A percentile compares a stretch with the other conserved stretches of the same genome.
These are phyloP conservation scores for Tulasnella calospora DNA, from an alignment of 768 basidiomycete species.

Conservation along the genomic window DNA sequence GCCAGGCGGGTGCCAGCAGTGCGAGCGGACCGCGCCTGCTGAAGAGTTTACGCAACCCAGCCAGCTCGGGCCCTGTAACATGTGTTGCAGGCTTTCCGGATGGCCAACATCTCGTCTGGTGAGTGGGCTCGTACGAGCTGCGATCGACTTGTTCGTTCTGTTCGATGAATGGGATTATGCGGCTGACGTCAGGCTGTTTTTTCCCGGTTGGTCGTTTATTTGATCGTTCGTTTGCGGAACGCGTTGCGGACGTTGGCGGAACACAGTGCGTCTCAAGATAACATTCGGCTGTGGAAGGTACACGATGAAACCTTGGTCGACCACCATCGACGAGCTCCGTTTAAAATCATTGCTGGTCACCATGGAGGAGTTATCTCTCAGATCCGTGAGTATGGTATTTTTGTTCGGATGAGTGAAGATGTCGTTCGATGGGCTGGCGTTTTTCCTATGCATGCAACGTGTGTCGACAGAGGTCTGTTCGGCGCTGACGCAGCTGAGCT, in stretches of 20 bases:
- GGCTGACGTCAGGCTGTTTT: conserved; percentile 6
- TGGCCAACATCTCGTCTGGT: conserved; percentile 88
- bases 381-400: conserved; percentile 61
- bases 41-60: conserved; percentile 78
- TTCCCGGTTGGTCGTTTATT: neutral
- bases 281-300: conserved; percentile 90
- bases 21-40: conserved; percentile 62
- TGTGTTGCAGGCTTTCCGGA: conserved; percentile 90
- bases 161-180: conserved; percentile 9
- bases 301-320: conserved; percentile 64
- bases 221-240: conserved; percentile 11
- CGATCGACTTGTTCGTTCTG: neutral
- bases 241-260: conserved; percentile 1
- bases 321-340: conserved; percentile 56
- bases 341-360: conserved; percentile 94
- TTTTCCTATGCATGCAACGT: conserved; percentile 8
- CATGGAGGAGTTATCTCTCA: conserved; percentile 91
- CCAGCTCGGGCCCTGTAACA: conserved; percentile 85
- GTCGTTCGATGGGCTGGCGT: neutral
- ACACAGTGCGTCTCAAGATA: conserved; percentile 81
- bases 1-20: conserved; percentile 62
- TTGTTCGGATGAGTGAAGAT: neutral
- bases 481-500: conserved; percentile 3
- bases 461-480: conserved; percentile 25
- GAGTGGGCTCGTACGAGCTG: conserved; percentile 34